phyloP scores from a whole-genome alignment of 2,329 filamentous ascomycete species.

The Furcasterigmium furcatum region DNA sequence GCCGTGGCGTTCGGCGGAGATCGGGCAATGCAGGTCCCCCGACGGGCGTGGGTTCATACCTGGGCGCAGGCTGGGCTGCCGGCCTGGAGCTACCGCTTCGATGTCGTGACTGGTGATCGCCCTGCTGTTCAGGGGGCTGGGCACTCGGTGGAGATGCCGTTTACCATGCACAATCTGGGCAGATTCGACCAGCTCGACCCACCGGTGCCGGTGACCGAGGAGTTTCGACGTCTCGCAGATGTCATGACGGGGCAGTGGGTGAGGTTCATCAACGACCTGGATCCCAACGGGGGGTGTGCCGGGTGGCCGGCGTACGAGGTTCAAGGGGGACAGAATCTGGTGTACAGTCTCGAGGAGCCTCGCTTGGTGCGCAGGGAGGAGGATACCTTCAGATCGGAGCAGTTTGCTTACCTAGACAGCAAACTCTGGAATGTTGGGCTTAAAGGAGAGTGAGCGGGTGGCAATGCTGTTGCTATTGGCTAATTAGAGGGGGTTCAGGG shows the following conservation, averaged over 20 bases:
- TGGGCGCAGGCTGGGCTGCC: conserved; percentile 44
- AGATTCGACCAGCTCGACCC: too few species aligned
- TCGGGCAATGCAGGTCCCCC: conserved; percentile 48
- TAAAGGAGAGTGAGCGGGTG: too few species aligned
- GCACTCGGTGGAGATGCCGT: neutral
- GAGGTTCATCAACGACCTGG: conserved; percentile 39
- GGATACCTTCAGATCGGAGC: neutral
- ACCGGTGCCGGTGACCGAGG: conserved; percentile 40
- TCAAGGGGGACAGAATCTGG: conserved; percentile 38
- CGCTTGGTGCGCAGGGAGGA: neutral
- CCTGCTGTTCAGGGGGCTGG: conserved; percentile 4
- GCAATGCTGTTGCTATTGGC: too few species aligned
- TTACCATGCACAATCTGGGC: neutral
- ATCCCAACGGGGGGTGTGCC: conserved; percentile 32
- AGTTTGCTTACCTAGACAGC: neutral
- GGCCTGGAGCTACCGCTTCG: conserved; percentile 52
- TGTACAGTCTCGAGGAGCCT: conserved; percentile 32
- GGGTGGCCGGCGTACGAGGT: conserved; percentile 41
- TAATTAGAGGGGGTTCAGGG: too few species aligned
- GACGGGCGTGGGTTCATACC: conserved; percentile 47
- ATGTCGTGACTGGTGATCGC: conserved; percentile 22
- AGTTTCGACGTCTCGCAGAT: conserved; percentile 36
- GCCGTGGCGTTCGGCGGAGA: conserved; percentile 53
- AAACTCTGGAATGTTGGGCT: neutral
- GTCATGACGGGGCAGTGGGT: conserved; percentile 51